Evolutionary conservation across 768 basidiomycete species (phyloP).

Genomic region (Amyloporia xantha): DNA sequence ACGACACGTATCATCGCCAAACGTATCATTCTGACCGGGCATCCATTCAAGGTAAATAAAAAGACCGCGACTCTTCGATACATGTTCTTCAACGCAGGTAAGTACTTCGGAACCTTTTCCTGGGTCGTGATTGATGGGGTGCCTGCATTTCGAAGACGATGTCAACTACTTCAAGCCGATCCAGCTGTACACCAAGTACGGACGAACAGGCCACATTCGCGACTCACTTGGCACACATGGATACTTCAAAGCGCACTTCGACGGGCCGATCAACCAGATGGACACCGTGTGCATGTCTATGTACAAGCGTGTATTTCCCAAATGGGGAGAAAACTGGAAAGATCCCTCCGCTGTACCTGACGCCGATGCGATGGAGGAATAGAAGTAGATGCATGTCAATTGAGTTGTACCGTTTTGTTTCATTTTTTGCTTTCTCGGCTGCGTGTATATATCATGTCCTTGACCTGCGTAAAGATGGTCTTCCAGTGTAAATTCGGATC

Average conservation of each 20-base stretch:
- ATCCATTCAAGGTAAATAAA: conserved; percentile 95
- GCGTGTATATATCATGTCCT: background rate
- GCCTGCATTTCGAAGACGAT: conserved; percentile 56
- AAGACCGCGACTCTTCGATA: conserved; percentile 96
- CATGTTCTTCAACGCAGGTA: conserved; percentile 94
- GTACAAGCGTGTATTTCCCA: conserved; percentile 93
- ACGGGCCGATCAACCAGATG: conserved; percentile 92
- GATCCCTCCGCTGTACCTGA: conserved; percentile 5
- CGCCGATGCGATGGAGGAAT: conserved; percentile 21
- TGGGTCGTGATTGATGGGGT: background rate
- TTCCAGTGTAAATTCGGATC: too few species aligned
- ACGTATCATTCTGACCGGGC: conserved; percentile 90
- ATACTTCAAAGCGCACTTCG: conserved; percentile 92
- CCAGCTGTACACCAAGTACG: conserved; percentile 88
- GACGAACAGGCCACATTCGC: conserved; percentile 80
- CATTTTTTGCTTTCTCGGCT: background rate
- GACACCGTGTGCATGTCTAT: conserved; percentile 94
- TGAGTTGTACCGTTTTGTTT: too few species aligned
- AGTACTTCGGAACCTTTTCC: conserved; percentile 11
- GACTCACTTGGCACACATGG: conserved; percentile 96
- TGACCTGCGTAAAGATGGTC: too few species aligned
- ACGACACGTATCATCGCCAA: conserved; percentile 90
- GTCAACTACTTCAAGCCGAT: conserved; percentile 90
- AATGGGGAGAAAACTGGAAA: conserved; percentile 63
- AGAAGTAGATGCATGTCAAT: too few species aligned